A percentile compares a stretch with the other conserved stretches of the same genome.
phyloP scores from a whole-genome alignment of 768 basidiomycete species.

The Suillus luteus region DNA sequence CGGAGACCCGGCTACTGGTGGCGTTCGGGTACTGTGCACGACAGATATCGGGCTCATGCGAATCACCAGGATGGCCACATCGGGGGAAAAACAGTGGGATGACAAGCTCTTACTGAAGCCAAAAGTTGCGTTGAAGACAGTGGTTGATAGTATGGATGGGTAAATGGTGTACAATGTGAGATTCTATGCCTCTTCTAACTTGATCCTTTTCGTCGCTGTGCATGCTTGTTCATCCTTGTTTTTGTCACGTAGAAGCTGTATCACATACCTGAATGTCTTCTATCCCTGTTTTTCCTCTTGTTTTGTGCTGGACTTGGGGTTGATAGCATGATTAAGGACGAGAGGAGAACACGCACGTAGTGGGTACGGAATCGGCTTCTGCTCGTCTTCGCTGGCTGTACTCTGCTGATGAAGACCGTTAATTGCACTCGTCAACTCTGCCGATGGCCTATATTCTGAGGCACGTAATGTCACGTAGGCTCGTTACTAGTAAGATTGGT shows the following conservation, averaged over 20 bases:
- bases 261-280: conserved; percentile 1
- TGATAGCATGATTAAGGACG: neutral
- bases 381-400: neutral
- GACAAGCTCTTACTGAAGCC: conserved; percentile 37
- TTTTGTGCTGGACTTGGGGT: neutral
- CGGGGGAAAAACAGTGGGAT: conserved; percentile 34
- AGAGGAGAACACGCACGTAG: neutral
- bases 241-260: neutral
- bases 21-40: conserved; percentile 34
- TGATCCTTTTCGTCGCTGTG: conserved; percentile 12
- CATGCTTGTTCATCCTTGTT: neutral
- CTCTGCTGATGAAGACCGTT: conserved; percentile 4
- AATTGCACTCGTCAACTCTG: neutral
- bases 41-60: conserved; percentile 41
- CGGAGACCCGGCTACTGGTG: conserved; percentile 13
- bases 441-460: conserved; percentile 15
- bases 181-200: conserved; percentile 9
- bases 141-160: conserved; percentile 36
- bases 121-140: conserved; percentile 40
- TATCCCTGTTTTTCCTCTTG: conserved; percentile 2
- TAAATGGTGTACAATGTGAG: conserved; percentile 14
- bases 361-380: neutral
- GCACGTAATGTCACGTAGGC: neutral
- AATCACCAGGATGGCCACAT: conserved; percentile 27
- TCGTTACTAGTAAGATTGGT: neutral